Evolutionary conservation across 768 basidiomycete genomes (phyloP).

Genomic region (Phanerochaete sordida): DNA sequence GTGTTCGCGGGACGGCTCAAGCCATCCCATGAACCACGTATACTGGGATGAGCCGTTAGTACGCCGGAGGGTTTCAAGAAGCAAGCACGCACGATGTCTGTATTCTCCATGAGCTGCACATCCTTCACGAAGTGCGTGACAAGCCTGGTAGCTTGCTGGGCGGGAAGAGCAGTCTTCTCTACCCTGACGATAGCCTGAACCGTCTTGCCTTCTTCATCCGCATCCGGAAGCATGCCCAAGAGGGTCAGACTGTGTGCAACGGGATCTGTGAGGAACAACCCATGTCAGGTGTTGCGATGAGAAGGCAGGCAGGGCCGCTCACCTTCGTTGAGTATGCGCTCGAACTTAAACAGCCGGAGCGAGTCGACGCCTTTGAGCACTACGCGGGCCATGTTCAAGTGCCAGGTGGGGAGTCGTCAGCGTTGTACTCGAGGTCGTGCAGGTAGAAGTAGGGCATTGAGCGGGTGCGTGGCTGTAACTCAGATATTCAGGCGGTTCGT

Average conservation of each 20-base stretch:
- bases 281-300: neutral
- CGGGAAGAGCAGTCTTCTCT: slow-evolving; percentile 70
- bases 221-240: slow-evolving; percentile 57
- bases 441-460: neutral
- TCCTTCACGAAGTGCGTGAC: slow-evolving; percentile 38
- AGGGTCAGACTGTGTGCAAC: slow-evolving; percentile 58
- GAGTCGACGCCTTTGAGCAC: slow-evolving; percentile 13
- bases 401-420: neutral
- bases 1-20: slow-evolving; percentile 33
- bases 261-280: slow-evolving; percentile 40
- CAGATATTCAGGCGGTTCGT: neutral
- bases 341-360: slow-evolving; percentile 50
- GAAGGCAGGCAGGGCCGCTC: neutral
- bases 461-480: neutral
- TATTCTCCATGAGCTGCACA: slow-evolving; percentile 50
- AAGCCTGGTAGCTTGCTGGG: slow-evolving; percentile 33
- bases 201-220: slow-evolving; percentile 6
- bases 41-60: slow-evolving; percentile 47
- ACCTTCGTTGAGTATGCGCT: slow-evolving; percentile 55
- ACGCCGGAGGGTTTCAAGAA: neutral
- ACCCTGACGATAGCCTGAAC: slow-evolving; percentile 64
- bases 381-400: neutral
- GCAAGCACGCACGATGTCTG: slow-evolving; percentile 57
- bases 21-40: slow-evolving; percentile 75
- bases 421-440: neutral